These are phyloP conservation scores for Chernovozyma aurita DNA, from an alignment of 1,139 yeast species.

Conservation along the genomic window DNA sequence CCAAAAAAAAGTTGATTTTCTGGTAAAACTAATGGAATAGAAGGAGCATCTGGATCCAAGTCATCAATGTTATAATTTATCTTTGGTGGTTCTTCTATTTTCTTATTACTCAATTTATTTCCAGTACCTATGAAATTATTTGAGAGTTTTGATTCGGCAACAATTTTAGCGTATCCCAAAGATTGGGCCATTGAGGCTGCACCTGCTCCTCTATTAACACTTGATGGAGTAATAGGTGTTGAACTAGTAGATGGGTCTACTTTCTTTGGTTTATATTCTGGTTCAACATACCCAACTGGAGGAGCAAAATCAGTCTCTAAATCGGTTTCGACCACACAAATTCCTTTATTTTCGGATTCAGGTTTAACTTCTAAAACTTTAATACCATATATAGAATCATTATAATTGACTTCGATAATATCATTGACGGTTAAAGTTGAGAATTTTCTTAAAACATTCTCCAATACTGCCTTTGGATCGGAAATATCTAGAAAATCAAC, in stretches of 20 bases:
- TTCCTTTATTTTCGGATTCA: constrained; percentile 55
- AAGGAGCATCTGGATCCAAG: constrained; percentile 51
- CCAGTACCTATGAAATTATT: constrained; percentile 59
- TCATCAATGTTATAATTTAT: constrained; percentile 27
- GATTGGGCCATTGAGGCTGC: constrained; percentile 79
- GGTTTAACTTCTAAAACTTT: constrained; percentile 89
- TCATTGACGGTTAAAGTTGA: constrained; percentile 85
- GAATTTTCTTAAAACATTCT: constrained; percentile 83
- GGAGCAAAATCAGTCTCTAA: constrained; percentile 97
- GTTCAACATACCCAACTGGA: constrained; percentile 97
- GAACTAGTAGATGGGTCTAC: constrained; percentile 24
- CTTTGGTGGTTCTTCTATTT: constrained; percentile 19
- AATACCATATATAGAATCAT: constrained; percentile 73
- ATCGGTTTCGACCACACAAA: constrained; percentile 96
- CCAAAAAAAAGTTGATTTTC: constrained; percentile 91
- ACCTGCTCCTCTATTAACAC: constrained; percentile 40
- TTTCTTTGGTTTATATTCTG: constrained; percentile 48
- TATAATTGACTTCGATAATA: constrained; percentile 80
- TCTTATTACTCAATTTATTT: constrained; percentile 66
- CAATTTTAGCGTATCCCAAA: constrained; percentile 62
- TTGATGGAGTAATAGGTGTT: constrained; percentile 31
- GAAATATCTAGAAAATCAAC: constrained; percentile 88
- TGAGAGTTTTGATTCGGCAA: constrained; percentile 27
- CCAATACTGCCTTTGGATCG: constrained; percentile 95
- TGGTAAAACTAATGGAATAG: constrained; percentile 71